Base-by-base conservation (phyloP, 192 early-diverging fungal genomes). In the Coemansia biformis region DNA sequence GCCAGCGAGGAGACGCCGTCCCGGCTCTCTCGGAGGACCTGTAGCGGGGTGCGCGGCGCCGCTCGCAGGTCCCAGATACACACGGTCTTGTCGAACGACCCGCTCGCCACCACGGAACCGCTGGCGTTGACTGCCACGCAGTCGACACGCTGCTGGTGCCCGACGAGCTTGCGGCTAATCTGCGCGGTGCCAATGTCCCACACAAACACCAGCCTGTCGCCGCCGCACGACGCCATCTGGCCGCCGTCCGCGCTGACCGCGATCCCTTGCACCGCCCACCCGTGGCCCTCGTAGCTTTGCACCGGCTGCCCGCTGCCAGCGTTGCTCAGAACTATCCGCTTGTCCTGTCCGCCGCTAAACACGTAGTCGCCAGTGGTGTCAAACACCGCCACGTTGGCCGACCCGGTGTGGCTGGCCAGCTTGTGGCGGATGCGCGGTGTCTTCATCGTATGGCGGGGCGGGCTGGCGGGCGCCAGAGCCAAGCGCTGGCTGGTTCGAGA, bases 181-280 rank as follows among this genome's bases (percentile, higher is more conserved):
- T 67, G 66, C 8, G 88, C 89, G 4, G 83, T 81, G 12, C 59
- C 57, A 1, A 96, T 85, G 51, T 99, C 93, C 92, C 92, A 97
- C 6, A 90, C 51, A 46, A 87, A 81, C 12, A 93, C 86, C 5
- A 83, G 56, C 19, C 84, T 81, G 60, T 96, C 93, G 4, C 75
- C 84, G 30, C 88, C 87, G 47, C 89, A 86, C 19, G 89, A 88
- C 19, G 83, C 86, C 54, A 99, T 66, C 18, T 68, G 73, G 4
- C 76, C 58, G 54, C 86, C 81, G 63, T 83, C 85, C 2, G 23
- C 18, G 48, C 45, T 60, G 14, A 72, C 37, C 8, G 68, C 61
- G 1, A 72, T 30, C 1, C 54, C 68, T n/a, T 72, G 78, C 0
- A 98, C 80, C 22, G 86, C 88, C 68, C 88, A 84, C 10, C 91